A percentile compares a stretch with the other conserved stretches of the same genome.
phyloP scores from a whole-genome alignment of 2,329 filamentous ascomycete genomes.

The Hypoxylon sp. region DNA sequence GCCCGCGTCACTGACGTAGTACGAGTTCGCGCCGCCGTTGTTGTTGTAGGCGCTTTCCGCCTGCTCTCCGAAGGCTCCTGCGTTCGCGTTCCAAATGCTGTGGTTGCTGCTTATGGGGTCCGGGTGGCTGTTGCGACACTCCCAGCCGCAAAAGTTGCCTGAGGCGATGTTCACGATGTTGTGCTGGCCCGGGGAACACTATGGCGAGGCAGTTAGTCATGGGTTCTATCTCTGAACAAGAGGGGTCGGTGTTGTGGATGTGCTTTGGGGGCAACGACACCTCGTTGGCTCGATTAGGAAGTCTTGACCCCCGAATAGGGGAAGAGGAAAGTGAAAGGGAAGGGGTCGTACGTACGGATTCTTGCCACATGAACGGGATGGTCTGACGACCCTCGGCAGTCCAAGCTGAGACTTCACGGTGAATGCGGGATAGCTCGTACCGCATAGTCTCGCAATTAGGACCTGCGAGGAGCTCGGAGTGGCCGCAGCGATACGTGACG shows the following conservation, averaged over 20 bases:
- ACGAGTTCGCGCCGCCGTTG: neutral
- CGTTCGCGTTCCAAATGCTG: neutral
- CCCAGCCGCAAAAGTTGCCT: constrained; percentile 51
- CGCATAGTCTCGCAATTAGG: constrained; percentile 44
- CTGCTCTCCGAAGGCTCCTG: neutral
- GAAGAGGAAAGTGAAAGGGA: neutral
- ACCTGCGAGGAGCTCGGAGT: constrained; percentile 46
- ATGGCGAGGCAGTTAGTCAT: neutral
- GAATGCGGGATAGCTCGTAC: constrained; percentile 45
- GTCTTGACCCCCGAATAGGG: neutral
- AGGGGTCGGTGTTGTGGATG: neutral
- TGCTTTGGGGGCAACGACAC: neutral
- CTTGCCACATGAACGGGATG: constrained; percentile 44
- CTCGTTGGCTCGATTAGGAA: neutral
- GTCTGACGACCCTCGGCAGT: constrained; percentile 17
- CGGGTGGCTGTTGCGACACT: constrained; percentile 49
- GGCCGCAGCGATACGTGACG: constrained; percentile 46
- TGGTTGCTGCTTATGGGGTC: neutral
- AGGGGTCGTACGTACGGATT: constrained; percentile 8
- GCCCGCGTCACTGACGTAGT: neutral
- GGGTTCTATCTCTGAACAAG: neutral
- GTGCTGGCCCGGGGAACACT: neutral
- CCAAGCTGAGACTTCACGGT: constrained; percentile 44
- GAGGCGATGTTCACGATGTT: constrained; percentile 41
- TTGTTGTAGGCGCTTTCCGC: too few species aligned